These are phyloP conservation scores for Xylaria castorea DNA, from an alignment of 495 filamentous ascomycete species.

Conservation along the genomic window DNA sequence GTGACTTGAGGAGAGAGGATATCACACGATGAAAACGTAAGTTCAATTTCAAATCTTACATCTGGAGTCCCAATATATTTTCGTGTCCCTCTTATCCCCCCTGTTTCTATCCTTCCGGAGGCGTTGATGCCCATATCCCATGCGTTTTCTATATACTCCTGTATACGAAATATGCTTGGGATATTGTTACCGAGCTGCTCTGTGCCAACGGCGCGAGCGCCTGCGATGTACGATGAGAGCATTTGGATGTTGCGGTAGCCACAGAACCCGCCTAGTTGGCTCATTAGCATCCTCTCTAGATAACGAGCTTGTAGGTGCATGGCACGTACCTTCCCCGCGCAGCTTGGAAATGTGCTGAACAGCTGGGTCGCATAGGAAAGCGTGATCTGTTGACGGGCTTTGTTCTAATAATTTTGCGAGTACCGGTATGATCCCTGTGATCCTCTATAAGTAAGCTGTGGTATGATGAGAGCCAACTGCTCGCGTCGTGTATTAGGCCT, in stretches of 20 bases:
- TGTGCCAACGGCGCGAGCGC: constrained; percentile 60
- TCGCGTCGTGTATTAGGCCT: constrained; percentile 1
- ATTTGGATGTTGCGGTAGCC: constrained; percentile 99
- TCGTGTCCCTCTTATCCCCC: constrained; percentile 83
- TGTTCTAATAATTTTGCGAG: constrained; percentile 74
- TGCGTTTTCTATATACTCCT: constrained; percentile 87
- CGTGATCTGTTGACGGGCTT: constrained; percentile 66
- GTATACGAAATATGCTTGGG: constrained; percentile 83
- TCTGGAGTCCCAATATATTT: constrained; percentile 98
- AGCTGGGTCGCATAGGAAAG: constrained; percentile 79
- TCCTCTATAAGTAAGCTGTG: constrained; percentile 37
- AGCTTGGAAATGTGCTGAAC: constrained; percentile 86
- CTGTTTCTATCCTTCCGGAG: constrained; percentile 78
- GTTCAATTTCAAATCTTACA: constrained; percentile 53
- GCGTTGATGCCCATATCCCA: constrained; percentile 88
- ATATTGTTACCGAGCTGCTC: constrained; percentile 64
- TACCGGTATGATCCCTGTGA: constrained; percentile 72
- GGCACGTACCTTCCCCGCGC: constrained; percentile 62
- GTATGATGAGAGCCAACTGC: background rate
- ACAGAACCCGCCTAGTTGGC: constrained; percentile 78
- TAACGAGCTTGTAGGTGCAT: background rate
- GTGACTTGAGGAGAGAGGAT: background rate
- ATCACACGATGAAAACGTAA: background rate
- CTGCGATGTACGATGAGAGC: constrained; percentile 79
- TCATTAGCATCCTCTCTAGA: background rate